Percentiles rank a stretch among this genome's conserved stretches.
Conservation (phyloP, 2,329 filamentous ascomycete genomes). For the Epichloe hybrida region DNA sequence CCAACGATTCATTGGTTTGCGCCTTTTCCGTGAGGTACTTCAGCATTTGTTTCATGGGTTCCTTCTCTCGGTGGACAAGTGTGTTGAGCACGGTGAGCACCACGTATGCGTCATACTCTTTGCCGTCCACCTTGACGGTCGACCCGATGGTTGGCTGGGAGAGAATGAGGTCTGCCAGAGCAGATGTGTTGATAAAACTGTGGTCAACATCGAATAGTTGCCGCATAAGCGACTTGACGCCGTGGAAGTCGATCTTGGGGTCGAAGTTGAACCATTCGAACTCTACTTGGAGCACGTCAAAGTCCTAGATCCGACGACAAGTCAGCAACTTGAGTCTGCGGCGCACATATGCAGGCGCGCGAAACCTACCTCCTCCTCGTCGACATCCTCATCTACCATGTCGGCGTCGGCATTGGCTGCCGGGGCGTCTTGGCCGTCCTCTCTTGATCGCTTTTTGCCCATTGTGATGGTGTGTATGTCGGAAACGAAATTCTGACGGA, state of each 20-base stretch:
- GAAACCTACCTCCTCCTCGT: slow-evolving; percentile 36
- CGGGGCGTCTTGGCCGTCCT: slow-evolving; percentile 30
- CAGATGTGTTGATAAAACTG: slow-evolving; percentile 74
- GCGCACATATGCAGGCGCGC: neutral
- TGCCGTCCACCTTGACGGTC: slow-evolving; percentile 93
- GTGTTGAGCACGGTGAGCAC: slow-evolving; percentile 83
- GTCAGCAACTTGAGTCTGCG: slow-evolving; percentile 1
- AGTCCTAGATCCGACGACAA: slow-evolving; percentile 43
- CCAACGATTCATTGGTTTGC: slow-evolving; percentile 38
- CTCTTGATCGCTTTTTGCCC: slow-evolving; percentile 38
- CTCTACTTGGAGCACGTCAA: slow-evolving; percentile 85
- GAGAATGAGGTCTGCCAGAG: slow-evolving; percentile 72
- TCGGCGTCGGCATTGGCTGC: slow-evolving; percentile 27
- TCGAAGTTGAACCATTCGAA: slow-evolving; percentile 99
- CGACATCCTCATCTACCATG: slow-evolving; percentile 38
- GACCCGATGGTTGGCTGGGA: slow-evolving; percentile 80
- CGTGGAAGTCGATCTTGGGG: slow-evolving; percentile 82
- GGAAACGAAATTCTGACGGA: neutral
- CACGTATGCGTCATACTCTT: slow-evolving; percentile 83
- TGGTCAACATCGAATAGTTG: slow-evolving; percentile 88
- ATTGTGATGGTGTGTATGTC: slow-evolving; percentile 16
- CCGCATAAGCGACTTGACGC: slow-evolving; percentile 75
- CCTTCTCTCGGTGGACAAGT: slow-evolving; percentile 61
- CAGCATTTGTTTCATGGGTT: slow-evolving; percentile 55
- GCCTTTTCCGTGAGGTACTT: slow-evolving; percentile 54